A percentile compares a stretch with the other conserved stretches of the same genome.
phyloP scores from a whole-genome alignment of 306 rosid species.

The Comarum palustre region DNA sequence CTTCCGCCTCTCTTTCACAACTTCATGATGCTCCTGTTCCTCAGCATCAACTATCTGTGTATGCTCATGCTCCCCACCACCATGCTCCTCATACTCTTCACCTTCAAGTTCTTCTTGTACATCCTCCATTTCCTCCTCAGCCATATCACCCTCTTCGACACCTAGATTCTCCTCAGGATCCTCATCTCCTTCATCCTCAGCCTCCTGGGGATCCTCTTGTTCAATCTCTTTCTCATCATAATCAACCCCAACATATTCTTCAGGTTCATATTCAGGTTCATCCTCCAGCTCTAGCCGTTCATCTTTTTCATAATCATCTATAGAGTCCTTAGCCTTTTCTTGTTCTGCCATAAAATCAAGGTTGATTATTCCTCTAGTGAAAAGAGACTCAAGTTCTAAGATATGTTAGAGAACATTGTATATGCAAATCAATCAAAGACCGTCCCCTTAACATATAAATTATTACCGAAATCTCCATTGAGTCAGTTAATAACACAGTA shows the following conservation, averaged over 20 bases:
- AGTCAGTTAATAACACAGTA: not conserved
- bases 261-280: constrained; percentile 90
- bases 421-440: constrained; percentile 21
- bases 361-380: constrained; percentile 35
- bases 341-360: constrained; percentile 67
- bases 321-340: constrained; percentile 72
- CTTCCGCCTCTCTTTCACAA: constrained; percentile 85
- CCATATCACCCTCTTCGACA: constrained; percentile 70
- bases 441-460: constrained; percentile 5
- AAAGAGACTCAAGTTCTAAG: constrained; percentile 34
- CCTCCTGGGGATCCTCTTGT: constrained; percentile 66
- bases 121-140: constrained; percentile 77
- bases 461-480: not conserved
- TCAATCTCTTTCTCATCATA: constrained; percentile 92
- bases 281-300: constrained; percentile 92
- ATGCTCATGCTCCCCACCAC: constrained; percentile 55
- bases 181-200: constrained; percentile 70
- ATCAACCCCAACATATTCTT: constrained; percentile 84
- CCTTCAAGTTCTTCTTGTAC: constrained; percentile 73
- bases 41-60: constrained; percentile 59
- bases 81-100: constrained; percentile 69
- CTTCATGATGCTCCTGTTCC: constrained; percentile 82
- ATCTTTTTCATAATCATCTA: constrained; percentile 78
- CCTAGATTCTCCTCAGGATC: constrained; percentile 64
- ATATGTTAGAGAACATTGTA: not conserved